These are phyloP conservation scores for Achlya hypogyna DNA, from an alignment of 352 stramenopile genomes.

Conservation along the genomic window DNA sequence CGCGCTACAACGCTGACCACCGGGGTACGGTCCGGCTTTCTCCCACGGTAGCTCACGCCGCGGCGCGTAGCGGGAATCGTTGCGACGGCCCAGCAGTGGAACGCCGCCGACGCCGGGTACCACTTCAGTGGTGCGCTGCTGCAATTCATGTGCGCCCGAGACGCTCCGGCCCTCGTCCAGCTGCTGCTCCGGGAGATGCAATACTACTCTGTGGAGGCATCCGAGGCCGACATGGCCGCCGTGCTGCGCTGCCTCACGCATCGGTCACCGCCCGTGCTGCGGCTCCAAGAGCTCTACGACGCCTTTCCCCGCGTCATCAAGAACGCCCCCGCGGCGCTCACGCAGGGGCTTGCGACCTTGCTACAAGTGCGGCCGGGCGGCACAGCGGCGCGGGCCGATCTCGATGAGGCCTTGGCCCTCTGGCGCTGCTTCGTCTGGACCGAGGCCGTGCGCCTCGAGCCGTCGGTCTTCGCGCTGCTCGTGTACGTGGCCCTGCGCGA, in stretches of 20 bases:
- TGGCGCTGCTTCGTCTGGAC: conserved; percentile 19
- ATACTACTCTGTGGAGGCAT: conserved; percentile 14
- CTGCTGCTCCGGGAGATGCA: conserved; percentile 17
- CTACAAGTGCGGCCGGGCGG: not conserved
- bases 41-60: not conserved
- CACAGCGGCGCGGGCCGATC: not conserved
- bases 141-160: not conserved
- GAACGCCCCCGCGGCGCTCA: not conserved
- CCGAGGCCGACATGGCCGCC: not conserved
- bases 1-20: conserved; percentile 5
- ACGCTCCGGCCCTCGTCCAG: not conserved
- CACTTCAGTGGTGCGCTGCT: conserved; percentile 14
- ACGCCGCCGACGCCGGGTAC: not conserved
- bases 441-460: not conserved
- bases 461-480: not conserved
- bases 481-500: not conserved
- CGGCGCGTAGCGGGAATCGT: not conserved
- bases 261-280: not conserved
- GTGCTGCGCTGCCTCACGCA: not conserved
- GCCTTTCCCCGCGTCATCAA: conserved; percentile 17
- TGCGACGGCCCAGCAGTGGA: not conserved
- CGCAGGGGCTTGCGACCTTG: not conserved
- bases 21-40: not conserved
- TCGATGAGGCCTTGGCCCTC: conserved; percentile 5
- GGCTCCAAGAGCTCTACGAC: conserved; percentile 5